A percentile compares a stretch with the other conserved stretches of the same genome.
Evolutionary conservation across 164 flowering plant genomes (phyloP).

Genomic region (Vitis cinerea): DNA sequence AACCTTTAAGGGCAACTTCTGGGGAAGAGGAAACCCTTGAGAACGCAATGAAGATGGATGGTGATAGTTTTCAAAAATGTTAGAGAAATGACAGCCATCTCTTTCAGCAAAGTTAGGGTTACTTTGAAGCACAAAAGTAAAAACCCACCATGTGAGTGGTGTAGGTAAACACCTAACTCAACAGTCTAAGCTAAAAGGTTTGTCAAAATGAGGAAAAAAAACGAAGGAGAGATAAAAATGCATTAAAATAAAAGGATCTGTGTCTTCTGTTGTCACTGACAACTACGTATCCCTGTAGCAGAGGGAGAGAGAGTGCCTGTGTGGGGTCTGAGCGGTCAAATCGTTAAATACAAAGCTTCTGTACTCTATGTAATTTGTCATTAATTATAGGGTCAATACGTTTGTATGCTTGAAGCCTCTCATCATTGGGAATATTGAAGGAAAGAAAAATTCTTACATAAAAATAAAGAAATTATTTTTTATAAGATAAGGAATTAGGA

Average conservation of each 20-base stretch:
- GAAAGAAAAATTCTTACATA: too few relatives aligned
- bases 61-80: constrained; percentile 29
- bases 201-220: too few relatives aligned
- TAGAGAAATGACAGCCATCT: constrained; percentile 27
- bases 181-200: background rate
- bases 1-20: background rate
- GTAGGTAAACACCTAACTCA: background rate
- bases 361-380: constrained; percentile 12
- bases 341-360: constrained; percentile 16
- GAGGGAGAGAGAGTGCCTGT: constrained; percentile 1
- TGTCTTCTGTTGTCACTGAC: constrained; percentile 37
- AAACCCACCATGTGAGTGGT: background rate
- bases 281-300: constrained; percentile 31
- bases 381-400: background rate
- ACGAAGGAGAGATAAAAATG: constrained; percentile 9
- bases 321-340: constrained; percentile 36
- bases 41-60: background rate
- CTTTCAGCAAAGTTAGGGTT: constrained; percentile 25
- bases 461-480: too few relatives aligned
- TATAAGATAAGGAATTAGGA: too few relatives aligned
- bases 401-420: too few relatives aligned
- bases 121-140: background rate
- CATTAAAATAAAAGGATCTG: constrained; percentile 19
- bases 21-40: constrained; percentile 5
- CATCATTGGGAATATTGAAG: too few relatives aligned